Evolutionary conservation across 192 early-diverging fungal genomes (phyloP).

Genomic region (Entomortierella chlamydospora): DNA sequence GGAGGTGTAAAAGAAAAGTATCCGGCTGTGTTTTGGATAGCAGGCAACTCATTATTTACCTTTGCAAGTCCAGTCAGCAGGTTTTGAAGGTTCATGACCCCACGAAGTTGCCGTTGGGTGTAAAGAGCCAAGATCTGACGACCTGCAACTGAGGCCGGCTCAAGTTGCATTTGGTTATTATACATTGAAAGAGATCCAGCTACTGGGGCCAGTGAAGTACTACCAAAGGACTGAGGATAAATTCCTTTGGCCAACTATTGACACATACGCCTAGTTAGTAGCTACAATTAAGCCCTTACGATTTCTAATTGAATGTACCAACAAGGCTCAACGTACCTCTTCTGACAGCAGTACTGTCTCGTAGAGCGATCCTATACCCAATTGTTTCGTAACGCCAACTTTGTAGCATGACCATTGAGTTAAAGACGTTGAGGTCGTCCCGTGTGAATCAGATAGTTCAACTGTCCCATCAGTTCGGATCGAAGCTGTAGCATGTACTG

Average conservation of each 20-base stretch:
- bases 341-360: constrained; percentile 45
- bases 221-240: constrained; percentile 44
- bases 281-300: too few relatives aligned
- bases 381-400: constrained; percentile 31
- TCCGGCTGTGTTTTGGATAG: not conserved
- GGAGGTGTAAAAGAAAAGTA: not conserved
- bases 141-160: constrained; percentile 37
- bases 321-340: constrained; percentile 41
- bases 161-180: constrained; percentile 52
- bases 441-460: constrained; percentile 24
- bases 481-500: constrained; percentile 5
- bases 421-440: constrained; percentile 27
- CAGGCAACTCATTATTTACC: not conserved
- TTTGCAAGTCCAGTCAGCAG: constrained; percentile 26
- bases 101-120: constrained; percentile 37
- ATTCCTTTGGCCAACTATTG: constrained; percentile 52
- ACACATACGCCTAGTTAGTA: not conserved
- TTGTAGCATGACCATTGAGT: constrained; percentile 40
- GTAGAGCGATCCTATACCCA: constrained; percentile 48
- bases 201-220: constrained; percentile 32
- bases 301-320: too few relatives aligned
- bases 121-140: constrained; percentile 39
- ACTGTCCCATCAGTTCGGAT: constrained; percentile 16
- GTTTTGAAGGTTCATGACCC: constrained; percentile 39
- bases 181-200: constrained; percentile 50